These are phyloP conservation scores for Beta lomatogona DNA, from an alignment of 179 eudicot genomes.

Conservation along the genomic window DNA sequence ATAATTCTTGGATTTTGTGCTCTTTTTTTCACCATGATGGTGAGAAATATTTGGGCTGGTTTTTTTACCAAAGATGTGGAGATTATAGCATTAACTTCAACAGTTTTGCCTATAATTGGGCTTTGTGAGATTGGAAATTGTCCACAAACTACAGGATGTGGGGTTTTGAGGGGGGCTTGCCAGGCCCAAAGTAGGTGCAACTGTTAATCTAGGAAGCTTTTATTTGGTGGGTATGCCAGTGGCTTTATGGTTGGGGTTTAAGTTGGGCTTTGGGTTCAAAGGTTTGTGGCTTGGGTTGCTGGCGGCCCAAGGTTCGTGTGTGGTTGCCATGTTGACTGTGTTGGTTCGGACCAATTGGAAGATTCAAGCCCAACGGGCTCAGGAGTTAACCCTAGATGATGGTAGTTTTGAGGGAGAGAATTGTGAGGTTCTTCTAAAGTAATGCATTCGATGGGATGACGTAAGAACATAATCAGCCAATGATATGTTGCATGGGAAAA, in stretches of 20 bases:
- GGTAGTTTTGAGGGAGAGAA: neutral
- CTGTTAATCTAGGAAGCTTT: constrained; percentile 65
- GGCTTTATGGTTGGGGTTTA: constrained; percentile 65
- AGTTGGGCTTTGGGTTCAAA: constrained; percentile 45
- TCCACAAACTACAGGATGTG: constrained; percentile 82
- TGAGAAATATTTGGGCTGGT: constrained; percentile 61
- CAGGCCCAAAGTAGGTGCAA: constrained; percentile 73
- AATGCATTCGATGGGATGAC: neutral
- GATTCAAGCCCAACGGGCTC: constrained; percentile 56
- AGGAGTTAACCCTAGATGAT: constrained; percentile 42
- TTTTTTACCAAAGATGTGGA: constrained; percentile 66
- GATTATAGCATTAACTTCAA: constrained; percentile 59
- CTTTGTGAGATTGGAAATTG: constrained; percentile 89
- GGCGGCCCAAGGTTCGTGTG: constrained; percentile 69
- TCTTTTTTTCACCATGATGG: constrained; percentile 49
- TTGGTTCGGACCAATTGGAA: constrained; percentile 69
- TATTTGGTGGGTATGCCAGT: constrained; percentile 83
- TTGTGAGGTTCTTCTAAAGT: neutral
- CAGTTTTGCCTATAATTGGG: constrained; percentile 74
- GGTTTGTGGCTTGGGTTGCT: constrained; percentile 81
- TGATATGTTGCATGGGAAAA: neutral
- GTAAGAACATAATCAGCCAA: neutral
- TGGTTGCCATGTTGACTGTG: constrained; percentile 52
- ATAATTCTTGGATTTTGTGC: constrained; percentile 64
- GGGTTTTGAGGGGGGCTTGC: constrained; percentile 83